Percentiles rank a stretch among this genome's conserved stretches.
Evolutionary conservation across 495 filamentous ascomycete species (phyloP).

Genomic region (Acidiella bohemica): DNA sequence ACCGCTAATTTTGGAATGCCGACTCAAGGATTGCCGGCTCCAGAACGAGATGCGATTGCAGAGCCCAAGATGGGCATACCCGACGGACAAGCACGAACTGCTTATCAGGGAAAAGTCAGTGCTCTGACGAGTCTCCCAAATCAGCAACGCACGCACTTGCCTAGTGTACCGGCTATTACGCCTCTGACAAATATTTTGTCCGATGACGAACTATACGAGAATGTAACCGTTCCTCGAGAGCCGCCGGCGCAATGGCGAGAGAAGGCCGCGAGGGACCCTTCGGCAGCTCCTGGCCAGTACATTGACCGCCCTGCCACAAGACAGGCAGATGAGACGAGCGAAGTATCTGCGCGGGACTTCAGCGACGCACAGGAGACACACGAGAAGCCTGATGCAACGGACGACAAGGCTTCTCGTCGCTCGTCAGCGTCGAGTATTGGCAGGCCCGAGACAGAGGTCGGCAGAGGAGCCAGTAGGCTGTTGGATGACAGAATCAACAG

Average conservation of each 20-base stretch:
- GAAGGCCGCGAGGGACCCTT: not conserved
- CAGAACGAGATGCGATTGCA: not conserved
- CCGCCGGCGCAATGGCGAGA: not conserved
- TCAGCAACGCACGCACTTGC: conserved; percentile 6
- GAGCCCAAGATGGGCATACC: not conserved
- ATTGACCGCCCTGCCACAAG: not conserved
- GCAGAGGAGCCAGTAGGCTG: not conserved
- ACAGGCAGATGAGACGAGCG: not conserved
- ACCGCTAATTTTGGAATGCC: not conserved
- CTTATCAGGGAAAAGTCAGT: conserved; percentile 7
- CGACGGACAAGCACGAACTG: not conserved
- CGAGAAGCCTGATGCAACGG: not conserved
- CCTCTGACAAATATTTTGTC: not conserved
- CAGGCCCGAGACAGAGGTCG: conserved; percentile 4
- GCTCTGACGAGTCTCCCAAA: conserved; percentile 13
- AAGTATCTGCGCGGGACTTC: conserved; percentile 4
- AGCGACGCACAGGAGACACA: too few relatives aligned
- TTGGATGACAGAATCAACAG: not conserved
- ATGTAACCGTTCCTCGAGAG: not conserved
- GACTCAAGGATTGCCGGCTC: not conserved
- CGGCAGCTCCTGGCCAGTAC: not conserved
- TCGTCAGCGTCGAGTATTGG: conserved; percentile 16
- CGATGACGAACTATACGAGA: conserved; percentile 4
- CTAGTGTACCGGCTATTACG: not conserved
- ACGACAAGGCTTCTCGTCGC: not conserved